Conservation (phyloP, 805 yeast species). For the Candida glaebosa region DNA sequence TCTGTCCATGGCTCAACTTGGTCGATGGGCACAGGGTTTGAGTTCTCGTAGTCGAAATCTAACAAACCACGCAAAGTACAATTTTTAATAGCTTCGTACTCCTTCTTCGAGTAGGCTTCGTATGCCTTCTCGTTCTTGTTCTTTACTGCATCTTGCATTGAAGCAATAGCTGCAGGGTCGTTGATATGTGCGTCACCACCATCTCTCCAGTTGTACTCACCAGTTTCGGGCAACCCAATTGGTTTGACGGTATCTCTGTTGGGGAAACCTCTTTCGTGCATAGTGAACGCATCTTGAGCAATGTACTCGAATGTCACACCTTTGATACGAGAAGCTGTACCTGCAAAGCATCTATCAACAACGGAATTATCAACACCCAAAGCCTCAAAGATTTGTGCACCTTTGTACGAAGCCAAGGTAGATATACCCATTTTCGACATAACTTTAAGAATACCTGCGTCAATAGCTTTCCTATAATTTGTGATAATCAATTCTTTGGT, state of each 20-base stretch:
- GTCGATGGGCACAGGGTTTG: conserved; percentile 82
- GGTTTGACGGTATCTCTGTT: conserved; percentile 67
- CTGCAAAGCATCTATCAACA: conserved; percentile 92
- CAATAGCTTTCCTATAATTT: conserved; percentile 81
- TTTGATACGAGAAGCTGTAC: conserved; percentile 94
- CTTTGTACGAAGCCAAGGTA: conserved; percentile 96
- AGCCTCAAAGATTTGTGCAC: conserved; percentile 98
- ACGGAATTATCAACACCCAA: conserved; percentile 94
- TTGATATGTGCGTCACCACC: conserved; percentile 96
- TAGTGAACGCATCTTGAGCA: conserved; percentile 93
- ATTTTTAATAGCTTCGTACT: conserved; percentile 84
- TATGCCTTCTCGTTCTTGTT: conserved; percentile 93
- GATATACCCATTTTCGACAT: conserved; percentile 99
- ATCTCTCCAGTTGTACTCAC: conserved; percentile 98
- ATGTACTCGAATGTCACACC: conserved; percentile 95
- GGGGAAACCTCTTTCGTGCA: conserved; percentile 93
- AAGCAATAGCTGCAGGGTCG: conserved; percentile 92
- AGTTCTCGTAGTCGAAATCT: conserved; percentile 77
- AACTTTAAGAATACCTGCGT: conserved; percentile 90
- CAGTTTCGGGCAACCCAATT: conserved; percentile 82
- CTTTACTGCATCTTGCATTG: conserved; percentile 96
- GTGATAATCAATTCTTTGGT: conserved; percentile 58
- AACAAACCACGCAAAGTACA: conserved; percentile 93
- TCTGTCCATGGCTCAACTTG: conserved; percentile 99
- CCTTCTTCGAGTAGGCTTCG: conserved; percentile 84